Percentiles rank a stretch among this genome's conserved stretches.
Conservation (phyloP, 768 basidiomycete genomes). For the Boletus pseudopeckii region DNA sequence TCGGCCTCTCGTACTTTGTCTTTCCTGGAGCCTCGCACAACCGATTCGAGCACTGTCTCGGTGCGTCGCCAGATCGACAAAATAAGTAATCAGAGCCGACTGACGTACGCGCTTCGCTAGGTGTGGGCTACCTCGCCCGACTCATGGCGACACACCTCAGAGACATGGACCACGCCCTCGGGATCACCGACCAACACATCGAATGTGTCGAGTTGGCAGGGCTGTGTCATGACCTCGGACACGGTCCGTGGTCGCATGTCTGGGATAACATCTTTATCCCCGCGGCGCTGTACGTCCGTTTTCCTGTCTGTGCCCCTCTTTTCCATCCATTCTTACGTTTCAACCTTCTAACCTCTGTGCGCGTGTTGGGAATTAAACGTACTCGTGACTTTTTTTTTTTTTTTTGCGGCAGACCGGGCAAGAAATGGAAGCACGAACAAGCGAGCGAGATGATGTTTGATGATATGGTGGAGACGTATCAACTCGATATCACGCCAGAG, state of each 20-base stretch:
- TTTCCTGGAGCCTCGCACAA: slow-evolving; percentile 80
- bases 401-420: slow-evolving; percentile 36
- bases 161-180: slow-evolving; percentile 54
- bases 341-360: not conserved
- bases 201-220: slow-evolving; percentile 78
- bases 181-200: slow-evolving; percentile 68
- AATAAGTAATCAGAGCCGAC: not conserved
- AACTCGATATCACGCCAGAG: slow-evolving; percentile 43
- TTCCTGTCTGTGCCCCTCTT: too few species aligned
- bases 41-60: slow-evolving; percentile 82
- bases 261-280: slow-evolving; percentile 79
- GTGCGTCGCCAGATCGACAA: slow-evolving; percentile 32
- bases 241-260: slow-evolving; percentile 84
- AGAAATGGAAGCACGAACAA: slow-evolving; percentile 69
- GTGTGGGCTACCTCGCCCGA: slow-evolving; percentile 71
- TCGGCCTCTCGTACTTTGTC: slow-evolving; percentile 72
- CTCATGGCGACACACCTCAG: slow-evolving; percentile 57
- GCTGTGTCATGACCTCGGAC: slow-evolving; percentile 81
- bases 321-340: too few species aligned
- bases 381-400: not conserved
- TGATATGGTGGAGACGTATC: slow-evolving; percentile 55
- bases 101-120: slow-evolving; percentile 33
- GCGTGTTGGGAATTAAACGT: not conserved
- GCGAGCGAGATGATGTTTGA: slow-evolving; percentile 85
- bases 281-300: slow-evolving; percentile 48